Evolutionary conservation across 306 rosid genomes (phyloP), one percentile per base, ranked within the genome.

Genomic region (Mimosa bimucronata): DNA sequence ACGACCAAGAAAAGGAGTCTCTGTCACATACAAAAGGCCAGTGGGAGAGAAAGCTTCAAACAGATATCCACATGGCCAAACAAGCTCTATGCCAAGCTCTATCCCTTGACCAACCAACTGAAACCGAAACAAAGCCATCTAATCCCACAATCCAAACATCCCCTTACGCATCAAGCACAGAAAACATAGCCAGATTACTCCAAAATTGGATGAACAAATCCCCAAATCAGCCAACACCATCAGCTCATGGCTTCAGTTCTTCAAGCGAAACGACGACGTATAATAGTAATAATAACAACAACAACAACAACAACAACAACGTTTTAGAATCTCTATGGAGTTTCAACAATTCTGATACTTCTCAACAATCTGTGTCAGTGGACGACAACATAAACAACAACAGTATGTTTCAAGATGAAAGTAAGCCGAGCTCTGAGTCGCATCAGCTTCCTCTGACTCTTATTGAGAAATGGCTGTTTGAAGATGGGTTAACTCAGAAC

Each of bases 11-110:
- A 8, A 84, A 75, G 4, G 70, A 45, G 7, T 79, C 88, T 18
- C 58, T 83, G 40, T 71, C 88, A 44, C 87, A 79, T 15, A 52
- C 76, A 74, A 94, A 90, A 71, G 98, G 98, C 29, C 97, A 94
- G 77, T 94, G 98, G 98, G 98, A 92, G 85, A 91, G 97, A 85
- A 91, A 89, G 84, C 89, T 94, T 60, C 98, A 94, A 74, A 94
- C 97, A 25, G 97, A 94, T 77, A 94, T 94, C 58, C 85, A 94
- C 70, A 86, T 79, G 88, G 98, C 98, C 73, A 94, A 91, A 34
- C 92, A 88, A 84, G 98, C 97, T 62, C 83, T 94, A 13, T 83
- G 90, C 69, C 94, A 94, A 52, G 98, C 98, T 31, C 86, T 94
- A 28, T 94, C 98, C 48, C 89, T 94, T 34, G 86, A 88, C 81